A percentile compares a stretch with the other conserved stretches of the same genome.
Evolutionary conservation across 129 eudicot genomes (phyloP).

Genomic region (Lactuca sativa): DNA sequence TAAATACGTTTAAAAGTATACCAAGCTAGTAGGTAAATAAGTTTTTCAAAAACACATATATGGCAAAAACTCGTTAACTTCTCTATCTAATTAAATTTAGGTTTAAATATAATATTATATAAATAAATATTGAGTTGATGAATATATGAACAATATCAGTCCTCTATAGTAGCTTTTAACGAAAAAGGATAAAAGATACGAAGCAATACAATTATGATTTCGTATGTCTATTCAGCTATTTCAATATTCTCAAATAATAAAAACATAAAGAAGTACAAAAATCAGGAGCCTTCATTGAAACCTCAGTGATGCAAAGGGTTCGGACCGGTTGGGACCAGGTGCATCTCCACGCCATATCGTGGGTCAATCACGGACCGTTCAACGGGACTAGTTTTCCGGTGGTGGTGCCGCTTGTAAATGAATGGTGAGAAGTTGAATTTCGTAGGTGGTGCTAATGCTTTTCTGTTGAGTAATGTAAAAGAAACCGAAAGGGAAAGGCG

Average conservation of each 20-base stretch:
- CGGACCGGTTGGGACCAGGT: slow-evolving; percentile 40
- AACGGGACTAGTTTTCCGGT: slow-evolving; percentile 18
- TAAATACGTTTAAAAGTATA: too few species aligned
- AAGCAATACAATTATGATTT: slow-evolving; percentile 1
- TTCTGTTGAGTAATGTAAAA: background rate
- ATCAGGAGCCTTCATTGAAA: background rate
- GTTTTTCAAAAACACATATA: too few species aligned
- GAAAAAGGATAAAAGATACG: background rate
- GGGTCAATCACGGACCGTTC: slow-evolving; percentile 14
- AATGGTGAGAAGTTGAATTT: slow-evolving; percentile 27
- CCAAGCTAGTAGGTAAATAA: too few species aligned
- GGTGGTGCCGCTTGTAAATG: slow-evolving; percentile 28
- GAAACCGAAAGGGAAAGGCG: background rate
- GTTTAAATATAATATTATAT: too few species aligned
- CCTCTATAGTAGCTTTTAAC: background rate
- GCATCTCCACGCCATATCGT: slow-evolving; percentile 37
- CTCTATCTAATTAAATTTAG: too few species aligned
- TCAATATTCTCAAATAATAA: slow-evolving; percentile 9
- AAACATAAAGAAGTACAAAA: slow-evolving; percentile 17
- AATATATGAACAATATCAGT: too few species aligned
- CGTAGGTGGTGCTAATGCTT: slow-evolving; percentile 8
- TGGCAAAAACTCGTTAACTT: too few species aligned
- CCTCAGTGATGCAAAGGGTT: slow-evolving; percentile 38
- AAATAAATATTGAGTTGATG: too few species aligned
- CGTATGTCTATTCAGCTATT: background rate